Base-by-base conservation (phyloP, 2,329 filamentous ascomycete species). In the Phaeosphaeria sp. region DNA sequence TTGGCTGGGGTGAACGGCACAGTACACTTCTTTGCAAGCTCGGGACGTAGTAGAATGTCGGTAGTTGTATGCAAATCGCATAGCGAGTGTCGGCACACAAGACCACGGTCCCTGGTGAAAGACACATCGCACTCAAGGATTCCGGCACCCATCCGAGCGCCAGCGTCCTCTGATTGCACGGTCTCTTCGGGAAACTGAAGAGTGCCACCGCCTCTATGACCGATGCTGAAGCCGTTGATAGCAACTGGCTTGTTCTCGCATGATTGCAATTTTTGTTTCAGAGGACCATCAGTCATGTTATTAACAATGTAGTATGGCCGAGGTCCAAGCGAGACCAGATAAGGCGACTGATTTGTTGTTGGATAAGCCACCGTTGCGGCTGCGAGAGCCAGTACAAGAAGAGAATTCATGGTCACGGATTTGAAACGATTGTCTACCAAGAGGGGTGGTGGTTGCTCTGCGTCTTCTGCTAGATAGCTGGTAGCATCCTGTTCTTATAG, bases 31-130 rank as follows among this genome's bases (percentile, higher is more conserved):
- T 82, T 82, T 58, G 85, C 86, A 50, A 90, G 84, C 62, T 85
- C 83, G 11, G 88, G 85, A 50, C 83, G 80, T 48, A 81, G 73
- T 62, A 90, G 81, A 69, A 90, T 89, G 77, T 90, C 85, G 70
- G 88, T 90, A 9, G 88, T 90, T 21, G 85, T 87, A 78, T 90
- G 87, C 42, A 90, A 77, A 66, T 90, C 88, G 75, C 88, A 90
- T 64, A 89, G 84, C 47, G 83, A 84, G 77, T 90, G 88, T 48
- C 88, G 84, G 77, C 88, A 90, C 46, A 90, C 87, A n/a, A 90
- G 84, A 69, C 87, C 77, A 27, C 82, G 81, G 73, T 90, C 88
- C 62, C 80, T 82, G 57, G 88, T 90, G 77, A 90, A 90, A 36
- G 85, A 81, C 17, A 89, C 87, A 71, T 90, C 88, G 74, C 88